phyloP scores from a whole-genome alignment of 2,329 filamentous ascomycete species.

The Davidsoniella australis region DNA sequence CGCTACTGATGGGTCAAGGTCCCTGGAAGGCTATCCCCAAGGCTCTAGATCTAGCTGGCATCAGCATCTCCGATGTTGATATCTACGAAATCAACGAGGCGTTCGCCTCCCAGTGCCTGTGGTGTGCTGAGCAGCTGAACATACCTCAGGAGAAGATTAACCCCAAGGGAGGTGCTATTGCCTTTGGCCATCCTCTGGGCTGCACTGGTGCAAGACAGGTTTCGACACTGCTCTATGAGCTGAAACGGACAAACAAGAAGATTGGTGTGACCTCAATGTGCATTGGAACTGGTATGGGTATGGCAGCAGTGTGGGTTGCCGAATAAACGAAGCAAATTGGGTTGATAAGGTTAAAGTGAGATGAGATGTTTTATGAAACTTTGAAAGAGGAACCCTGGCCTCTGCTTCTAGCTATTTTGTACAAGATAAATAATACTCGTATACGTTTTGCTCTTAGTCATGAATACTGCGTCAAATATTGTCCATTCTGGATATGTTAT shows the following conservation, averaged over 20 bases:
- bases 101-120: constrained; percentile 87
- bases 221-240: constrained; percentile 76
- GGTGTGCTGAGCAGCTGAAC: constrained; percentile 77
- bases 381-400: neutral
- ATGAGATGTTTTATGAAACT: neutral
- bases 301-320: constrained; percentile 91
- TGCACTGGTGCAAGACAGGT: constrained; percentile 92
- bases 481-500: too few species aligned
- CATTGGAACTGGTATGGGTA: constrained; percentile 91
- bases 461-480: too few species aligned
- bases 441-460: neutral
- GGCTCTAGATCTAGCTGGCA: constrained; percentile 71
- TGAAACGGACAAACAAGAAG: constrained; percentile 68
- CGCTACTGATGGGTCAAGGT: constrained; percentile 88
- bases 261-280: constrained; percentile 94
- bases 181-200: constrained; percentile 86
- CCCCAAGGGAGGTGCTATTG: constrained; percentile 91
- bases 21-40: constrained; percentile 93
- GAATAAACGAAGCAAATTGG: constrained; percentile 38
- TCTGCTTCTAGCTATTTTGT: too few species aligned
- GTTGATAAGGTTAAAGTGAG: too few species aligned
- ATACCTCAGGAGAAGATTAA: constrained; percentile 79
- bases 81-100: constrained; percentile 99
- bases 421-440: too few species aligned
- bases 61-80: constrained; percentile 79